phyloP scores from a whole-genome alignment of 106 monocot genomes.

The Narthecium ossifragum region DNA sequence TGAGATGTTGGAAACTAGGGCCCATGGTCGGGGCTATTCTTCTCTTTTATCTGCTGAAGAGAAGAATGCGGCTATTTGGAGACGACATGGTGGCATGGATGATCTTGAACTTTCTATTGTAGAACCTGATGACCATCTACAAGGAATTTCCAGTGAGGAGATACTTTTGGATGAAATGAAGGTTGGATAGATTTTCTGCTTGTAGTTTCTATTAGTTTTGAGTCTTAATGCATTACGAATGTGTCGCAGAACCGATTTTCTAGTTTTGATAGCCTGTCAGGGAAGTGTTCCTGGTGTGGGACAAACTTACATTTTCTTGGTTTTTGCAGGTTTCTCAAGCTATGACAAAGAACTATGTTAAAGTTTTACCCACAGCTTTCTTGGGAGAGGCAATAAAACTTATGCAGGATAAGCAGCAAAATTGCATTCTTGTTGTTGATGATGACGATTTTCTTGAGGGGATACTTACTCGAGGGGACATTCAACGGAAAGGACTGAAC shows the following conservation, averaged over 20 bases:
- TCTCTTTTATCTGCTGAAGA: constrained; percentile 51
- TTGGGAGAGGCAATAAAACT: constrained; percentile 57
- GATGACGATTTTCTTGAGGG: constrained; percentile 86
- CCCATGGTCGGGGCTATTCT: constrained; percentile 52
- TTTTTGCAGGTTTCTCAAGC: constrained; percentile 78
- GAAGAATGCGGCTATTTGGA: constrained; percentile 44
- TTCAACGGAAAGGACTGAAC: constrained; percentile 46
- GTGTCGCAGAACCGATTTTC: too few relatives aligned
- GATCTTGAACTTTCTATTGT: constrained; percentile 59
- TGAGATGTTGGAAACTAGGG: constrained; percentile 32
- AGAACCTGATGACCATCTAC: constrained; percentile 24
- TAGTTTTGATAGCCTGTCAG: too few relatives aligned
- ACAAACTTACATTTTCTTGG: too few relatives aligned
- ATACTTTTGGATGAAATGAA: constrained; percentile 84
- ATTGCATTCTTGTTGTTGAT: constrained; percentile 82
- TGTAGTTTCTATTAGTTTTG: too few relatives aligned
- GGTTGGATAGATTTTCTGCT: constrained; percentile 28
- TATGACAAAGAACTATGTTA: constrained; percentile 73
- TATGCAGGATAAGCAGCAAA: constrained; percentile 77
- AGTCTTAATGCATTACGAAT: too few relatives aligned
- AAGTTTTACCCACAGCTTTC: constrained; percentile 36
- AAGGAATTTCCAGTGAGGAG: constrained; percentile 43
- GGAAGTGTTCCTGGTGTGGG: too few relatives aligned
- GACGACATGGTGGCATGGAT: constrained; percentile 27
- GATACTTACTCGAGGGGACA: constrained; percentile 77